A percentile compares a stretch with the other conserved stretches of the same genome.
Evolutionary conservation across 306 rosid genomes (phyloP).

Genomic region (Begonia masoniana): DNA sequence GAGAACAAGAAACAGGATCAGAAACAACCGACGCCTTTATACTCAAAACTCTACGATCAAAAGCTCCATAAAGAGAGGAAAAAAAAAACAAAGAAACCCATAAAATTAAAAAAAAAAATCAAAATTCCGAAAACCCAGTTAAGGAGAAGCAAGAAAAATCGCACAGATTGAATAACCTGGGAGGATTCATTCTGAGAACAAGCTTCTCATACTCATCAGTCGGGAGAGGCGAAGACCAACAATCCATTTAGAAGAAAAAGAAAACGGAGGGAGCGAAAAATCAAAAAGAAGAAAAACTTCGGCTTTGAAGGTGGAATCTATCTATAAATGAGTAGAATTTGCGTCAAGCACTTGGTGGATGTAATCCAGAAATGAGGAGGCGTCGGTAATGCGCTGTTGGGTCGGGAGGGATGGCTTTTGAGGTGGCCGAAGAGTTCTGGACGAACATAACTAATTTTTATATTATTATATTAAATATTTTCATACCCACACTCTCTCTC

Average conservation of each 20-base stretch:
- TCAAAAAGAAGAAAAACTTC: slow-evolving; percentile 2
- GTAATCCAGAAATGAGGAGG: too few relatives aligned
- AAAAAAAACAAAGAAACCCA: slow-evolving; percentile 1
- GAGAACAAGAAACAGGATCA: slow-evolving; percentile 13
- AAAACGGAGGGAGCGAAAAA: background rate
- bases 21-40: slow-evolving; percentile 1
- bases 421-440: slow-evolving; percentile 36
- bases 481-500: too few relatives aligned
- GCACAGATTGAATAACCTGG: slow-evolving; percentile 33
- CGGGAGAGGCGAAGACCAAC: slow-evolving; percentile 50
- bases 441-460: slow-evolving; percentile 9
- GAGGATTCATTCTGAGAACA: slow-evolving; percentile 78
- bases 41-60: slow-evolving; percentile 3
- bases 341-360: too few relatives aligned
- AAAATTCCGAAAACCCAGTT: background rate
- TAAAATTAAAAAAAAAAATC: background rate
- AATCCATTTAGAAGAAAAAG: slow-evolving; percentile 40
- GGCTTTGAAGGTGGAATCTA: too few relatives aligned
- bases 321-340: too few relatives aligned
- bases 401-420: slow-evolving; percentile 36
- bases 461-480: too few relatives aligned
- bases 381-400: slow-evolving; percentile 3
- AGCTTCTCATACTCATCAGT: slow-evolving; percentile 79
- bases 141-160: too few relatives aligned
- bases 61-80: slow-evolving; percentile 1